Conservation (phyloP, 2,329 filamentous ascomycete genomes). For the Sporothrix schenckii region DNA sequence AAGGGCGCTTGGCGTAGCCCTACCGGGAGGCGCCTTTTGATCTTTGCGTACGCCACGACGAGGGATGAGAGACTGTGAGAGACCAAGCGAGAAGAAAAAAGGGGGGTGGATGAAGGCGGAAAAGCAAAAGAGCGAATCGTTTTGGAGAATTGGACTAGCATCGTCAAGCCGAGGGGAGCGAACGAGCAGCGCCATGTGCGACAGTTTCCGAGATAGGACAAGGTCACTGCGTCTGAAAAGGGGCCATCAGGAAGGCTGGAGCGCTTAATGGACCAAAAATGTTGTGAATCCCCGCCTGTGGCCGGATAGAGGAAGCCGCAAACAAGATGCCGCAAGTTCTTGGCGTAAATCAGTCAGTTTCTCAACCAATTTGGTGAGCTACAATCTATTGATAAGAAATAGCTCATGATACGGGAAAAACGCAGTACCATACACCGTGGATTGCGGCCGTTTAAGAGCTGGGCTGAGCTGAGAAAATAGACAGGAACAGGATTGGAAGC, state of each 20-base stretch:
- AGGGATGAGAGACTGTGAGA: neutral
- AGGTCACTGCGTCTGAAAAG: neutral
- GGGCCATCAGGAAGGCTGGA: neutral
- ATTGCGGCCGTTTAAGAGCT: neutral
- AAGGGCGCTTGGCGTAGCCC: conserved; percentile 14
- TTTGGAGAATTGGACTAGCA: neutral
- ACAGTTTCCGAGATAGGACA: neutral
- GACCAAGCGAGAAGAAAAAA: neutral
- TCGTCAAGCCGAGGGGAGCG: conserved; percentile 3
- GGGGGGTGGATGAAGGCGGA: neutral
- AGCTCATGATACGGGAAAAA: neutral
- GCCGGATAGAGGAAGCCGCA: neutral
- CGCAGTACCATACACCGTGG: neutral
- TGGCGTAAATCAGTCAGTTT: conserved; percentile 2
- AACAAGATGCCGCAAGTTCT: neutral
- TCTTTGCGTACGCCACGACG: neutral
- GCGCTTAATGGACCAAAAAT: conserved; percentile 7
- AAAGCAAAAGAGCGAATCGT: conserved; percentile 1
- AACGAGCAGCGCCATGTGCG: neutral
- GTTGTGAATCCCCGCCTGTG: neutral
- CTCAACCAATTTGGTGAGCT: neutral
- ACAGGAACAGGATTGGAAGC: neutral
- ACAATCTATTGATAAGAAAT: neutral
- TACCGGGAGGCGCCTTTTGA: neutral
- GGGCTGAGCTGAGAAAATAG: conserved; percentile 11